phyloP scores from a whole-genome alignment of 345 rosid genomes.

The Salix purpurea region DNA sequence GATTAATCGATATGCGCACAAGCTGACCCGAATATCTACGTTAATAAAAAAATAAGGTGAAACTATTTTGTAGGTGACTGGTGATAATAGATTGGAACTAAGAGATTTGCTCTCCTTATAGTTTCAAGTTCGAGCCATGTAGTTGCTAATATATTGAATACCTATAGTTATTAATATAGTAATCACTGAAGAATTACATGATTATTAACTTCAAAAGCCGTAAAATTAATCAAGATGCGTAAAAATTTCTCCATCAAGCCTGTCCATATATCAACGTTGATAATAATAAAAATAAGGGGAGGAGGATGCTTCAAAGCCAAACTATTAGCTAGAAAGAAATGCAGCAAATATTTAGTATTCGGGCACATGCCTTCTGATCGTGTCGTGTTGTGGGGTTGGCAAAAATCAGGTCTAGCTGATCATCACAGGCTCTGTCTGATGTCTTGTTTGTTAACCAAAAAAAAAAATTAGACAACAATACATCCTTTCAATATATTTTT shows the following conservation, averaged over 20 bases:
- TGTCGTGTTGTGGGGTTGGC: neutral
- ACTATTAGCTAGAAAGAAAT: too few species aligned
- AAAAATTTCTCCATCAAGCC: too few species aligned
- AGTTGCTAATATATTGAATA: too few species aligned
- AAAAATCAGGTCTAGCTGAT: neutral
- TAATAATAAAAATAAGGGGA: too few species aligned
- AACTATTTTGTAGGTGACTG: fast-evolving
- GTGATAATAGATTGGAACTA: too few species aligned
- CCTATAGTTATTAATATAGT: too few species aligned
- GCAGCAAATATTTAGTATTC: neutral
- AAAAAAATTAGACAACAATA: too few species aligned
- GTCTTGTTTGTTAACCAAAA: neutral
- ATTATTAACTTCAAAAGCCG: fast-evolving
- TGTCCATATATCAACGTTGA: too few species aligned
- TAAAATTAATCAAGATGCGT: too few species aligned
- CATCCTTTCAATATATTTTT: too few species aligned
- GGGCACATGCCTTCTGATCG: neutral
- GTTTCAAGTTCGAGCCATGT: fast-evolving
- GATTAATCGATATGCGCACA: fast-evolving
- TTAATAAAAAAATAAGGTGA: too few species aligned
- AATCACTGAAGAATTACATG: fast-evolving
- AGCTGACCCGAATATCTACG: fast-evolving
- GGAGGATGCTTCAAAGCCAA: too few species aligned
- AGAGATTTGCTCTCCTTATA: fast-evolving
- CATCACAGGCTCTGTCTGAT: neutral